Conservation (phyloP, 495 filamentous ascomycete species). For the Lindgomyces ingoldianus region DNA sequence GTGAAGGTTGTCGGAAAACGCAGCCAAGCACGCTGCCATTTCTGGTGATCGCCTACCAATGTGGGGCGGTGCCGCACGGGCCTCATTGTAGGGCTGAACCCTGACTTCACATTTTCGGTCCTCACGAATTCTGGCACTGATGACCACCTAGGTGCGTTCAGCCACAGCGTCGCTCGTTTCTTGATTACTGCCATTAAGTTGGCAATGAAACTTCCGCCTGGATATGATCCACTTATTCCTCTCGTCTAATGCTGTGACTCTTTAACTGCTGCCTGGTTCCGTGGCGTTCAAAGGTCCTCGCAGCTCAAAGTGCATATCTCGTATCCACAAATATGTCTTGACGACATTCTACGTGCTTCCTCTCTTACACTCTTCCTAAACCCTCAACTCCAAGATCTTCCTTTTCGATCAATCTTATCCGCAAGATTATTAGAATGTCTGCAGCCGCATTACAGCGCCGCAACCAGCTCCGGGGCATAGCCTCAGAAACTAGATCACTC, state of each 20-base stretch:
- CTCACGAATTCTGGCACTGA: no score
- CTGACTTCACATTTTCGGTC: no score
- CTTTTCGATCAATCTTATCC: no score
- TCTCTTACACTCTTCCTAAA: not conserved
- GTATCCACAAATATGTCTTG: no score
- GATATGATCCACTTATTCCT: not conserved
- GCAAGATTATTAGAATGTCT: no score
- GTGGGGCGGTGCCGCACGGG: conserved; percentile 15
- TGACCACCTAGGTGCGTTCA: no score
- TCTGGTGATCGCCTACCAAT: conserved; percentile 26
- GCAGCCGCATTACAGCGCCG: no score
- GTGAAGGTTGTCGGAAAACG: not conserved
- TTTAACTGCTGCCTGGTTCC: not conserved
- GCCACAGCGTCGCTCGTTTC: no score
- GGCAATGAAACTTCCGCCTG: not conserved
- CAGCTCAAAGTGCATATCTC: no score
- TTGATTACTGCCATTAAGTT: no score
- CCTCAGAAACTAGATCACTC: conserved; percentile 9
- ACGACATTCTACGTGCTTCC: not conserved
- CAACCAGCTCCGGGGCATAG: conserved; percentile 5
- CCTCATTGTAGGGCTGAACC: conserved; percentile 20
- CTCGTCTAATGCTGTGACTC: not conserved
- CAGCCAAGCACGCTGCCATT: conserved; percentile 14
- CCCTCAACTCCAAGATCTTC: not conserved
- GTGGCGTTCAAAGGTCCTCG: not conserved